Conservation (phyloP, 306 rosid genomes). For the Cucumis sativus region DNA sequence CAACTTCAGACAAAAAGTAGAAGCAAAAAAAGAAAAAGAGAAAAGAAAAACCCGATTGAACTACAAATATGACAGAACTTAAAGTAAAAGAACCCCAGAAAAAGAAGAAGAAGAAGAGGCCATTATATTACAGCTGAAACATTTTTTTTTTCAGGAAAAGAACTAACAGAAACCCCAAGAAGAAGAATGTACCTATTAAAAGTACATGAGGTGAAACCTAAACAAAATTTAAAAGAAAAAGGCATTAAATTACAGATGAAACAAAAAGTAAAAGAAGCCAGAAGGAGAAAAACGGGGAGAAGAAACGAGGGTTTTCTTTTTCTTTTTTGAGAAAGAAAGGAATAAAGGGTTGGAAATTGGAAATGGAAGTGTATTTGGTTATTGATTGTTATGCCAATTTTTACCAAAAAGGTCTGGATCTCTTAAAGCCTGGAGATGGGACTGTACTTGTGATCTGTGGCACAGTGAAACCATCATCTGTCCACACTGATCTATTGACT, state of each 20-base stretch:
- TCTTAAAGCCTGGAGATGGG: conserved; percentile 33
- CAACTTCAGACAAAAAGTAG: not conserved
- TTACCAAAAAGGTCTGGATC: conserved; percentile 45
- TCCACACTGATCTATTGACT: conserved; percentile 27
- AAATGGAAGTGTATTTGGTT: not conserved
- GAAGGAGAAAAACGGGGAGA: not conserved
- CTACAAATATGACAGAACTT: not conserved
- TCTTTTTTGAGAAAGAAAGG: not conserved
- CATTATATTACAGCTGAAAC: not conserved
- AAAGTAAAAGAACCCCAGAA: not conserved
- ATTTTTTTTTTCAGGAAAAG: not conserved
- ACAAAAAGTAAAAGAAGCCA: not conserved
- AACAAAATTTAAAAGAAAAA: not conserved
- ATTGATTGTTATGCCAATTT: not conserved
- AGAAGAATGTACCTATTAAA: not conserved
- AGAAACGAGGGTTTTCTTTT: not conserved
- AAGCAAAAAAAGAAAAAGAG: not conserved
- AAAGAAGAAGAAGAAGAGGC: not conserved
- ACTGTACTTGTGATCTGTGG: conserved; percentile 48
- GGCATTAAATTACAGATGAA: not conserved
- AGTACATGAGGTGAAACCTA: not conserved
- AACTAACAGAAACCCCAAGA: not conserved
- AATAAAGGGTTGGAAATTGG: not conserved
- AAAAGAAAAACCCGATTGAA: no score
- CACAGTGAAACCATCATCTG: conserved; percentile 67